phyloP scores from a whole-genome alignment of 2,329 filamentous ascomycete species.

The Juglanconis juglandina region DNA sequence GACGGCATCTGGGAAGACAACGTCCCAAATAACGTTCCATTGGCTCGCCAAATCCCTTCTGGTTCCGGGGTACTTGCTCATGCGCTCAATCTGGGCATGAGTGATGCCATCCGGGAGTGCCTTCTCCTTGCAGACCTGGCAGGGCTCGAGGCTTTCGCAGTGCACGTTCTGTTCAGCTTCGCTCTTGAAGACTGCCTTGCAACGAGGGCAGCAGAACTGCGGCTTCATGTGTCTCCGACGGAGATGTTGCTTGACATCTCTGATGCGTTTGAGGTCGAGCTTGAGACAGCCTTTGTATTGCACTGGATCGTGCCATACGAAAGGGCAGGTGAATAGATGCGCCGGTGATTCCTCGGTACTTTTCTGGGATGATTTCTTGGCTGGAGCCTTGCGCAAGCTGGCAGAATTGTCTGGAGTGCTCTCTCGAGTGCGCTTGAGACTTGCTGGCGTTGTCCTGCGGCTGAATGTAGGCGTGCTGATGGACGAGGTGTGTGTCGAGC shows the following conservation, averaged over 20 bases:
- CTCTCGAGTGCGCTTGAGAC: not conserved
- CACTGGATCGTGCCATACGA: conserved; percentile 19
- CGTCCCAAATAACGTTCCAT: conserved; percentile 23
- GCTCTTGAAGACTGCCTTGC: conserved; percentile 15
- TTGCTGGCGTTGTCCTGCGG: not conserved
- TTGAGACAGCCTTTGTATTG: conserved; percentile 17
- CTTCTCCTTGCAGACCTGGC: not conserved
- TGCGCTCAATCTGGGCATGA: not conserved
- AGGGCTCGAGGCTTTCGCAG: not conserved
- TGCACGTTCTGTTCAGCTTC: not conserved
- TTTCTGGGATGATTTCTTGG: no score
- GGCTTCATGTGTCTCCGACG: conserved; percentile 14
- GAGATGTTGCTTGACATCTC: conserved; percentile 25
- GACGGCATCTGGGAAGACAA: conserved; percentile 17
- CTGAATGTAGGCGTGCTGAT: not conserved
- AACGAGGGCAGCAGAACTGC: conserved; percentile 21
- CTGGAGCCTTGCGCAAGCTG: no score
- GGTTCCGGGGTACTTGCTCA: conserved; percentile 1
- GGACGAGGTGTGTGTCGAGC: no score
- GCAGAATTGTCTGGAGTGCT: not conserved
- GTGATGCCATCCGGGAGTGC: conserved; percentile 16
- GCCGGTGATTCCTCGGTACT: not conserved
- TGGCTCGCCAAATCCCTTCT: conserved; percentile 15
- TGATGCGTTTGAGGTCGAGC: conserved; percentile 18
- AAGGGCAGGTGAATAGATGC: conserved; percentile 21